Conservation (phyloP, 225 moss, liverwort and hornwort genomes). For the Antitrichia curtipendula region DNA sequence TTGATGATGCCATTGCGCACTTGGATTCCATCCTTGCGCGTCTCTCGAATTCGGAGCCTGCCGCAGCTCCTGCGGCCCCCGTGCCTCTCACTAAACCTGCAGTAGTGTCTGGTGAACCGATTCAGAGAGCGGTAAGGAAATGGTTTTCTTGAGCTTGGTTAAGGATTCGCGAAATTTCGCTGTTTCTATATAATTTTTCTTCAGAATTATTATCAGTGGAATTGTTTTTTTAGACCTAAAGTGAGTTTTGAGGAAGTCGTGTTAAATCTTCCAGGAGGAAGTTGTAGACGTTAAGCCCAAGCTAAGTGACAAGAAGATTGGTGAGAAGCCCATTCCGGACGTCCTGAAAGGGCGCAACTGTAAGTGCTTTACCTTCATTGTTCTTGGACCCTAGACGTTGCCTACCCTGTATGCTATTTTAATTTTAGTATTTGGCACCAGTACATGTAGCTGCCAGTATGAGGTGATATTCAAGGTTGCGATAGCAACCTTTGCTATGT, state of each 20-base stretch:
- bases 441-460: not conserved
- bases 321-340: slow-evolving; percentile 11
- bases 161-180: not conserved
- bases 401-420: not conserved
- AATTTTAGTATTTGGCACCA: not conserved
- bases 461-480: not conserved
- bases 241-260: not conserved
- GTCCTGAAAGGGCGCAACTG: slow-evolving; percentile 35
- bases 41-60: slow-evolving; percentile 12
- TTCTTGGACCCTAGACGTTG: not conserved
- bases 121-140: not conserved
- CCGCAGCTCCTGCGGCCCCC: not conserved
- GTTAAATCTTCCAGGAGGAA: not conserved
- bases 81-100: not conserved
- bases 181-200: no score
- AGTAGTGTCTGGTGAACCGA: slow-evolving; percentile 1
- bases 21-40: slow-evolving; percentile 37
- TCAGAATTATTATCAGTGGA: not conserved
- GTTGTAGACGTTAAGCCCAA: not conserved
- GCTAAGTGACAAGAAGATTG: not conserved
- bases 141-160: not conserved
- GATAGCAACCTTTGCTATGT: not conserved
- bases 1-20: slow-evolving; percentile 44
- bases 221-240: not conserved
- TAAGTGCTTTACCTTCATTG: not conserved